Percentiles rank a stretch among this genome's conserved stretches.
These are phyloP conservation scores for Arthrobotrys pseudoclavata DNA, from an alignment of 2,329 filamentous ascomycete species.

Conservation along the genomic window DNA sequence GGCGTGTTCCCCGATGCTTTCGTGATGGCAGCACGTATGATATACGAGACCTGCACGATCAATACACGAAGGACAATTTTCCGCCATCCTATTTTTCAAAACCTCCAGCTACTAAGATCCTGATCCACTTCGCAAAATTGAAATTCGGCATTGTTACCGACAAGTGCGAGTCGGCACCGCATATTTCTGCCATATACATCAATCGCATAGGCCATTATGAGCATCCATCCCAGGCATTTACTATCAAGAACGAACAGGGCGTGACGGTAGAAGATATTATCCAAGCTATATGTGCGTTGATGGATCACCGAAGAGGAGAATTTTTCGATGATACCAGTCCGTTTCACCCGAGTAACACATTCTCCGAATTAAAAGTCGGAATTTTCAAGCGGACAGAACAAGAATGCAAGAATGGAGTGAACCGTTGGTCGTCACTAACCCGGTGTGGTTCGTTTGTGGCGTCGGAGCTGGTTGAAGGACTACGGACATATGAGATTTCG, in stretches of 20 bases:
- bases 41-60: not conserved
- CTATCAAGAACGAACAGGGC: not conserved
- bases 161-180: not conserved
- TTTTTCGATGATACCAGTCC: not conserved
- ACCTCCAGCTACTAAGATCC: not conserved
- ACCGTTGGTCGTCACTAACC: not conserved
- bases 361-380: not conserved
- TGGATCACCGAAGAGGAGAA: not conserved
- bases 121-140: not conserved
- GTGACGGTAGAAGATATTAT: slow-evolving; percentile 10
- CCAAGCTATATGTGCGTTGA: not conserved
- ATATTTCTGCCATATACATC: not conserved
- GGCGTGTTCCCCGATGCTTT: not conserved
- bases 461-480: not conserved
- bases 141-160: not conserved
- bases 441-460: not conserved
- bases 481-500: not conserved
- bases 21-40: not conserved
- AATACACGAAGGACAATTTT: not conserved
- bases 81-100: slow-evolving; percentile 8
- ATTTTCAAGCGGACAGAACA: not conserved
- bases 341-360: not conserved
- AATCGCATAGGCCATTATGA: too few species aligned
- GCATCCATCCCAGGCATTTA: not conserved
- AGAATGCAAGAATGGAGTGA: too few species aligned